Base-by-base conservation (phyloP, 345 rosid species). In the Orychophragmus violaceus region DNA sequence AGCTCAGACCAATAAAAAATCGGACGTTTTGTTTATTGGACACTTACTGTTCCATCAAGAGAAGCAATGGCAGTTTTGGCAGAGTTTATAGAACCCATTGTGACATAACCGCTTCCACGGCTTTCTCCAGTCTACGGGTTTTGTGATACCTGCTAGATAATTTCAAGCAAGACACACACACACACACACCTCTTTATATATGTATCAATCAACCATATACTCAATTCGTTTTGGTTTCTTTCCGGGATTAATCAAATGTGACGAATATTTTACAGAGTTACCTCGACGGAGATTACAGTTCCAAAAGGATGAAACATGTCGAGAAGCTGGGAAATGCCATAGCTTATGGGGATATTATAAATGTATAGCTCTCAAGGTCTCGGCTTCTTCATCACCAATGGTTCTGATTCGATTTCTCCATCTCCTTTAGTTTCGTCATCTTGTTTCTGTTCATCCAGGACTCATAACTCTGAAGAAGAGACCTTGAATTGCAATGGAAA, bases 291-390 rank as follows among this genome's bases (percentile, higher is more conserved):
- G n/a, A n/a, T n/a, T n/a, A n/a, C n/a, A n/a, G n/a, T 75, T 21
- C 91, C 91, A 66, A 65, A 80, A 52, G 82, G 81, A 64, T 69
- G 74, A 71, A 85, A 80, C 80, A 83, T 73, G 3, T 75, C 82
- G 2, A 71, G 77, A 71, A 85, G 82, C 57, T 82, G 80, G 21
- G 81, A 5, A 81, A 83, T 77, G 76, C 80, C 91, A 45, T 39
- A 71, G 77, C 84, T 82, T 45, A 75, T 79, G 0, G 91, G 83
- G 65, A 85, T 72, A 62, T 85, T 85, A 74, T 85, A 85, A 3
- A 85, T 82, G 70, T 85, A 85, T 2, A 85, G 66, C 60, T 83
- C 91, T 13, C 88, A 82, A 0, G 85, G 85, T 50, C n/a, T n/a
- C n/a, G n/a, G n/a, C n/a, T n/a, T n/a, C n/a, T n/a, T n/a, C n/a